Base-by-base conservation (phyloP, 164 flowering plant genomes). In the Kalanchoe fedtschenkoi region DNA sequence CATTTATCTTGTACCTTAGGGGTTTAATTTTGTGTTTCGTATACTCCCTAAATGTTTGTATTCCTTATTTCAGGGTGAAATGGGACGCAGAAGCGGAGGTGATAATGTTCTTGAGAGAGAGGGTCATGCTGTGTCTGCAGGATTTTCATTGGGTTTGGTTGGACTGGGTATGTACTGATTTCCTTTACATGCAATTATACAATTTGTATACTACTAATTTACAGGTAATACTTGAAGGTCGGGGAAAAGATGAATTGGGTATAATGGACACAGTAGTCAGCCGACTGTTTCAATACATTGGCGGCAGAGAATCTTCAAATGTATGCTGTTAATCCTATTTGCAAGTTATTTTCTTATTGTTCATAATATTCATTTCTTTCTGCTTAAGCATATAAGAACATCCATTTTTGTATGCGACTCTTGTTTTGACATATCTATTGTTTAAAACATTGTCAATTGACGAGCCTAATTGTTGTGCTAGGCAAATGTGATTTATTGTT, bases 21-120 rank as follows among this genome's bases (percentile, higher is more conserved):
- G 21, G 4, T 44, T 44, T 43, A 43, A 16, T 8, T 43, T 16
- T 43, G 19, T 11, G 6, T 11, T 28, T 35, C 46, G n/a, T 42
- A 13, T 42, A 42, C 5, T 42, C 14, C 19, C 24, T 21, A 2
- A 21, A 34, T 22, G 4, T 34, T 9, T 21, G 6, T 24, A 30
- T 42, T 55, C 51, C 30, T 64, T 38, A 58, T 70, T 66, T n/a
- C 77, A 93, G 97, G 85, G 77, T 70, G 97, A 93, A 74, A 83
- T 95, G 38, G 99, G 97, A 2, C 88, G 95, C 22, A 73, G 95
- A 84, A 95, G 96, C 76, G 89, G 84, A 65, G 96, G 99, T 53
- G 97, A 95, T 76, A 91, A 88, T 78, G 97, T 89, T 29, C 97
- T 91, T 71, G 99, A 95, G 76, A 84, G 97, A 72, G 99, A 95